Conservation (phyloP, 768 basidiomycete genomes). For the Suillus ampliporus region DNA sequence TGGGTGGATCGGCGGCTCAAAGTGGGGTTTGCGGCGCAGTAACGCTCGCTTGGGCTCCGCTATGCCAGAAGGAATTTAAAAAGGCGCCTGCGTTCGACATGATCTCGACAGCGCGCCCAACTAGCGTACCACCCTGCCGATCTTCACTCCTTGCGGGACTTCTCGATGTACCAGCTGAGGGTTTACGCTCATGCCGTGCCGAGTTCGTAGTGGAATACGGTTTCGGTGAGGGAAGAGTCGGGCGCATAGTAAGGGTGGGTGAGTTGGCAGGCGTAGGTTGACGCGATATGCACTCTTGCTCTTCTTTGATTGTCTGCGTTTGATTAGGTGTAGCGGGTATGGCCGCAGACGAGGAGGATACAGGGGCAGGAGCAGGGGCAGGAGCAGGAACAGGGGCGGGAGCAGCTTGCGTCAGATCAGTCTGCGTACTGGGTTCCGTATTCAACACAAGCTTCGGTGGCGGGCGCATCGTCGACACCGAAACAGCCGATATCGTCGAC, state of each 20-base stretch:
- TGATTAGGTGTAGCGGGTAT: conserved; percentile 24
- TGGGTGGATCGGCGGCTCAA: not conserved
- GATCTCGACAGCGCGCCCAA: conserved; percentile 74
- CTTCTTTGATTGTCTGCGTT: conserved; percentile 30
- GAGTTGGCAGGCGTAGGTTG: conserved; percentile 71
- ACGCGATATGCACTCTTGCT: conserved; percentile 43
- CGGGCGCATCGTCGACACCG: conserved; percentile 20
- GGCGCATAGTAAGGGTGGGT: conserved; percentile 46
- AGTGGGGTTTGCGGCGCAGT: conserved; percentile 24
- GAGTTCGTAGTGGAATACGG: not conserved
- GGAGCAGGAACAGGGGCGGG: conserved; percentile 10
- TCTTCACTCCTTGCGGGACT: conserved; percentile 37
- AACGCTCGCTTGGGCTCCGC: conserved; percentile 24
- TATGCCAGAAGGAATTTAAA: conserved; percentile 65
- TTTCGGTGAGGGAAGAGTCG: conserved; percentile 24
- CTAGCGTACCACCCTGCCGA: conserved; percentile 48
- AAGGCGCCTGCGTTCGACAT: conserved; percentile 82
- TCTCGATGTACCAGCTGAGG: conserved; percentile 23
- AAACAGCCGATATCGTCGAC: conserved; percentile 22
- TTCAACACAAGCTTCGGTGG: conserved; percentile 36
- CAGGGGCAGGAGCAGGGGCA: not conserved
- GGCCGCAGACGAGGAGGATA: conserved; percentile 3
- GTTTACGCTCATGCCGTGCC: conserved; percentile 22
- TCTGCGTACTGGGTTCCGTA: conserved; percentile 33
- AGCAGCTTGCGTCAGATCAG: conserved; percentile 28